Evolutionary conservation across 352 stramenopile genomes (phyloP).

Genomic region (Phytophthora macrochlamydospora): DNA sequence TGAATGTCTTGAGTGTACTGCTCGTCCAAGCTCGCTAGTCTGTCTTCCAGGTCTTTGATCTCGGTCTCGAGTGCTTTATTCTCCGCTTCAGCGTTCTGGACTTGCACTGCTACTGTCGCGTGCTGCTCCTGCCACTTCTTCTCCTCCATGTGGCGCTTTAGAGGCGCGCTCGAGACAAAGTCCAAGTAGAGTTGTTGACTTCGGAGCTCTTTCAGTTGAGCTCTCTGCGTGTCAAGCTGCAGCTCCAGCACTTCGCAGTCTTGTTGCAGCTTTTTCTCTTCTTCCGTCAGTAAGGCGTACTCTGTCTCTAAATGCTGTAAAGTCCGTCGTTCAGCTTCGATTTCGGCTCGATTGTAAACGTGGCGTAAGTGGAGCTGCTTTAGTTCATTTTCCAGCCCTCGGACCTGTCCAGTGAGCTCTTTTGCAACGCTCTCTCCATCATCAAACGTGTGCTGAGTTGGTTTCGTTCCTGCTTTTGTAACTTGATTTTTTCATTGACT

Average conservation of each 20-base stretch:
- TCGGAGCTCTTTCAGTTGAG: conserved; percentile 46
- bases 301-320: conserved; percentile 56
- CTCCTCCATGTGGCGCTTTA: conserved; percentile 68
- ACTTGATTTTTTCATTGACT: conserved; percentile 22
- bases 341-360: conserved; percentile 38
- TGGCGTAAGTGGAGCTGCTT: conserved; percentile 37
- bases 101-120: conserved; percentile 29
- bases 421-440: conserved; percentile 55
- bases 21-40: conserved; percentile 38
- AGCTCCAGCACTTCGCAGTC: conserved; percentile 49
- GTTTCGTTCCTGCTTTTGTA: conserved; percentile 23
- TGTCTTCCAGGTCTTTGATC: conserved; percentile 38
- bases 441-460: conserved; percentile 30
- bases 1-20: conserved; percentile 47
- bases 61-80: conserved; percentile 52
- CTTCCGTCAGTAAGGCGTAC: conserved; percentile 43
- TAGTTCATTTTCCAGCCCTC: conserved; percentile 47
- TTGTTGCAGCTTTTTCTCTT: conserved; percentile 47
- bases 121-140: conserved; percentile 65
- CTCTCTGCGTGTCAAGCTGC: conserved; percentile 49
- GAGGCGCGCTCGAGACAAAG: conserved; percentile 55
- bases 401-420: conserved; percentile 39
- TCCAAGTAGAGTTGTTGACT: conserved; percentile 61
- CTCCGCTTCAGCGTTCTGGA: conserved; percentile 40
- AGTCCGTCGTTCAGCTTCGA: conserved; percentile 43